Base-by-base conservation (phyloP, 1,284 basidiomycete genomes). In the Malassezia arunalokei region DNA sequence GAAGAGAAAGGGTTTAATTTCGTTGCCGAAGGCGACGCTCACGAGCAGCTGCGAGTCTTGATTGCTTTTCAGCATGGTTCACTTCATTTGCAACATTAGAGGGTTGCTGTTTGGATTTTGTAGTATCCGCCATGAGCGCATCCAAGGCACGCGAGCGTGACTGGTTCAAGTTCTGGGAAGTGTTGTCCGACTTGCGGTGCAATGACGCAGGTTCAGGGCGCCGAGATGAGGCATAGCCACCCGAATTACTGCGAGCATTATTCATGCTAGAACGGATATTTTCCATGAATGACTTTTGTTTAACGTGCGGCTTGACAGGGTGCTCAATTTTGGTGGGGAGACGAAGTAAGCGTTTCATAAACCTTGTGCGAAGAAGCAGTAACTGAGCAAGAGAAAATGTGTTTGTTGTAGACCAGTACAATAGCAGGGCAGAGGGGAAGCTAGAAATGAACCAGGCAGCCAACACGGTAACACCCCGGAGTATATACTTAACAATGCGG, bases 401-500 rank as follows among this genome's bases (percentile, higher is more conserved):
- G 65, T 78, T 78, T 51, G 78, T 76, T 30, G 77, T 76, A 6
- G 76, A 64, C 63, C 86, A 77, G 60, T 82, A 81, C 6, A 85
- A 69, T 56, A 83, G 74, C 12, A 86, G 76, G 37, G 58, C 59
- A 15, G 60, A 62, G 1, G 62, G 59, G 50, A 77, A 74, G 41
- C 66, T 63, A 17, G 73, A 71, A 41, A 88, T 81, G 65, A 88
- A 76, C 57, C 76, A 80, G 30, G 86, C 73, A 29, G 80, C 77
- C 20, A 78, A 60, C 33, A 85, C 62, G 9, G 83, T 80, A 17
- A 83, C 64, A 8, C 83, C 66, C 3, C 84, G 79, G 66, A 92
- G 78, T 44, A 77, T 73, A 66, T 89, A 87, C 78, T 85, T 81
- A 49, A 84, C 73, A 41, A 73, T 87, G 84, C 20, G 78, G 80